These are phyloP conservation scores for Bocquillonia castaneifolia DNA, from an alignment of 441 rosid species.

Conservation along the genomic window DNA sequence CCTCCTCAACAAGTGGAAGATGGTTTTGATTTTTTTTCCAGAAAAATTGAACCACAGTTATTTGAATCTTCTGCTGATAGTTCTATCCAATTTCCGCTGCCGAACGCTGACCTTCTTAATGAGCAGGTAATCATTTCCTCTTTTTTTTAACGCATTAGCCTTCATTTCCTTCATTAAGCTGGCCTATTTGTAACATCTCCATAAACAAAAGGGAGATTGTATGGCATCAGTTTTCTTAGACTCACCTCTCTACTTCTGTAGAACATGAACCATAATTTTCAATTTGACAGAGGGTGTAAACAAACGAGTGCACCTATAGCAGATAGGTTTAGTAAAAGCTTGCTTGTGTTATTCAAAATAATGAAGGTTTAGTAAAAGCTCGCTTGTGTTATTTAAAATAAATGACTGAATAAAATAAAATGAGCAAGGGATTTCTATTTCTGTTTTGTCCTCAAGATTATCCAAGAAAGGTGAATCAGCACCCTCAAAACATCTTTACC, in stretches of 20 bases:
- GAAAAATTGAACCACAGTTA: constrained; percentile 59
- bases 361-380: too few relatives aligned
- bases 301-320: background rate
- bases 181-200: background rate
- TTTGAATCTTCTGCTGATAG: constrained; percentile 54
- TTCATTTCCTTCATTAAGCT: background rate
- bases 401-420: background rate
- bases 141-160: background rate
- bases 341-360: background rate
- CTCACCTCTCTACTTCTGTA: background rate
- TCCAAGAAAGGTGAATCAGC: constrained; percentile 3
- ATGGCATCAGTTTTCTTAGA: background rate
- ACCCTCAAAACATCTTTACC: background rate
- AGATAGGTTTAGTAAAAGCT: background rate
- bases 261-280: background rate
- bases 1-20: constrained; percentile 31
- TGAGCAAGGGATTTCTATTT: background rate
- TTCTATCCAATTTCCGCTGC: constrained; percentile 80
- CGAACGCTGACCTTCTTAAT: constrained; percentile 51
- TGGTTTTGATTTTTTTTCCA: constrained; percentile 38
- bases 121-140: constrained; percentile 44
- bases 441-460: background rate
- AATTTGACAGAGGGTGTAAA: background rate
- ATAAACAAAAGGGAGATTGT: background rate
- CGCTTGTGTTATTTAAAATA: too few relatives aligned